Conservation (phyloP, 768 basidiomycete genomes). For the Rickenella mellea region DNA sequence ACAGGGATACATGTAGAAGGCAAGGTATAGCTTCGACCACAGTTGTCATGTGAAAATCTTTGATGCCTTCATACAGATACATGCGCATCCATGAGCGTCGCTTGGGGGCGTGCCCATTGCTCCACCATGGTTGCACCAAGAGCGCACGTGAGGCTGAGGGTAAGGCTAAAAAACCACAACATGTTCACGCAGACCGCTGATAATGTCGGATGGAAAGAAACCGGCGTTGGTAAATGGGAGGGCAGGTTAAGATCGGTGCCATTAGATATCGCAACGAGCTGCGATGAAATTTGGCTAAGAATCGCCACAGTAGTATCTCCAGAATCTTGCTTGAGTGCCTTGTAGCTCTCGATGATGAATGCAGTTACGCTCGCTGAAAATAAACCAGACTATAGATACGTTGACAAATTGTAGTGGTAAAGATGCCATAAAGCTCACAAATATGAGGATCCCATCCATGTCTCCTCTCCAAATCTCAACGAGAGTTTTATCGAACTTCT, state of each 20-base stretch:
- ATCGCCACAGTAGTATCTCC: background rate
- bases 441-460: constrained; percentile 12
- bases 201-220: background rate
- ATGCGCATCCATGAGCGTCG: too few relatives aligned
- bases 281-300: too few relatives aligned
- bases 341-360: constrained; percentile 8
- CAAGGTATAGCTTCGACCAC: constrained; percentile 7
- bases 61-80: background rate
- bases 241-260: too few relatives aligned
- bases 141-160: constrained; percentile 7
- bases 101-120: constrained; percentile 10
- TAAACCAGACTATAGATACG: constrained; percentile 7
- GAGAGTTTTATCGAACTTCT: constrained; percentile 1
- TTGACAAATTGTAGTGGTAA: too few relatives aligned
- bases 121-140: constrained; percentile 8
- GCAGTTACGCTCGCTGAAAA: constrained; percentile 9
- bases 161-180: constrained; percentile 11
- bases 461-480: constrained; percentile 6
- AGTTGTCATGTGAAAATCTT: background rate
- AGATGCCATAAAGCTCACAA: too few relatives aligned
- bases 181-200: constrained; percentile 6
- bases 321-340: constrained; percentile 3
- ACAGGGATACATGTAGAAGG: constrained; percentile 11
- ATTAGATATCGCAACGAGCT: constrained; percentile 1
- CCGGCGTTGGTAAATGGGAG: background rate